Base-by-base conservation (phyloP, 768 basidiomycete species). In the Suillus occidentalis region DNA sequence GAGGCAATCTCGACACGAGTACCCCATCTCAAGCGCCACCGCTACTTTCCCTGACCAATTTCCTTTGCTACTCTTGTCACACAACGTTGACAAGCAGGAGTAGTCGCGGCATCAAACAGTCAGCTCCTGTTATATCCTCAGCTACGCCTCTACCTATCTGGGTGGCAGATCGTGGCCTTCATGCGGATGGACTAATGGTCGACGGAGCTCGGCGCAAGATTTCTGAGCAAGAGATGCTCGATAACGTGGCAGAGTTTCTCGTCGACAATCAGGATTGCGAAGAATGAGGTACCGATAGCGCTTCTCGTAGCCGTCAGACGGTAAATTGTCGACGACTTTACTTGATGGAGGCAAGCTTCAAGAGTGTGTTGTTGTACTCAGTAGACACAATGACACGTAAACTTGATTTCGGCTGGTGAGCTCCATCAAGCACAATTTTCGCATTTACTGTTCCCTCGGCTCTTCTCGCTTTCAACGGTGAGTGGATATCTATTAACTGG, bases 1-100 rank as follows among this genome's bases (percentile, higher is more conserved):
- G 40, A 42, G 25, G 4, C 58, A 42, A 31, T 28, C 25, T 59
- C 18, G 40, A 42, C 25, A 42, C 58, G 6, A 59, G 9, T 42
- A 20, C 25, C 18, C 18, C 58, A 16, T 31, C 18, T 1, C 39
- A 31, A 42, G 16, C 31, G 25, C 58, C 58, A 42, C 40, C 28
- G 18, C 6, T 10, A 31, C 40, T 67, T 20, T 78, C 77, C 1
- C 75, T 87, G 25, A 73, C 79, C 9, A 72, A 76, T 0, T 67
- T 72, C n/a, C 77, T 90, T 31, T 90, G 88, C 70, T 90, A 90
- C 69, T 80, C 85, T 22, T 90, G 88, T 69, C 83, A 84, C 63
- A 85, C 87, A 3, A 84, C 81, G 8, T 73, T 89, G 22, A 89
- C 85, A 0, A 88, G 89, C 72, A 80, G 80, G 63, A 83, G 84